Evolutionary conservation across 176 grass and related monocot genomes (phyloP), one percentile per base, ranked within the genome.

Genomic region (Chloris gayana): DNA sequence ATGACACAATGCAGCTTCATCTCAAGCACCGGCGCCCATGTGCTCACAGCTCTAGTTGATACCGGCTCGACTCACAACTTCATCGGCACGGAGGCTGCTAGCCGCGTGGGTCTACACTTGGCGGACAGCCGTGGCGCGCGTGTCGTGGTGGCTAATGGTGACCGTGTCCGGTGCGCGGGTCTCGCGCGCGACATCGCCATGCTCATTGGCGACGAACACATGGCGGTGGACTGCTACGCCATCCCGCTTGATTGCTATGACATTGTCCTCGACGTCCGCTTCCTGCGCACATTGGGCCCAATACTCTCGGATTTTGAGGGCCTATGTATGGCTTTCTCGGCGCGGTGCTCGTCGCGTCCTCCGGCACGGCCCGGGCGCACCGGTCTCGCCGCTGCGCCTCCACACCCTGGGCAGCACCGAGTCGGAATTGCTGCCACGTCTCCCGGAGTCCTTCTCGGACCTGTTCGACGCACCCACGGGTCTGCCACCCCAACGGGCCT

Each of bases 401-500:
- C 34, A 35, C 34, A 5, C 5, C 5, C 5, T 35, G 34, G 34
- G 5, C 3, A 5, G 34, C 34, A 5, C 34, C 34, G 5, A 35
- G 1, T 0, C 2, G 6, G 17, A 30, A 21, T 1, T 15, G 1
- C 14, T 15, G 1, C 3, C 4, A 64, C 14, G 34, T 5, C 63
- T 66, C 0, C 63, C 19, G 9, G 0, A 13, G 0, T 41, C 30
- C 7, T 19, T 24, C 10, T 0, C 19, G 0, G 3, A 4, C 4
- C 2, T 35, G 3, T 35, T 35, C 34, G 34, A 35, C 34, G 5
- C 34, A 5, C 34, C 34, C 3, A 35, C 34, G 34, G 34, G 34
- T 35, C 34, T 35, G 2, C 34, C 34, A 35, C 37, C 3, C 0
- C 4, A 0, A 1, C 21, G 22, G 0, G 2, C 21, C 0, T 42